A percentile compares a stretch with the other conserved stretches of the same genome.
phyloP scores from a whole-genome alignment of 768 basidiomycete species.

The Floccularia luteovirens region DNA sequence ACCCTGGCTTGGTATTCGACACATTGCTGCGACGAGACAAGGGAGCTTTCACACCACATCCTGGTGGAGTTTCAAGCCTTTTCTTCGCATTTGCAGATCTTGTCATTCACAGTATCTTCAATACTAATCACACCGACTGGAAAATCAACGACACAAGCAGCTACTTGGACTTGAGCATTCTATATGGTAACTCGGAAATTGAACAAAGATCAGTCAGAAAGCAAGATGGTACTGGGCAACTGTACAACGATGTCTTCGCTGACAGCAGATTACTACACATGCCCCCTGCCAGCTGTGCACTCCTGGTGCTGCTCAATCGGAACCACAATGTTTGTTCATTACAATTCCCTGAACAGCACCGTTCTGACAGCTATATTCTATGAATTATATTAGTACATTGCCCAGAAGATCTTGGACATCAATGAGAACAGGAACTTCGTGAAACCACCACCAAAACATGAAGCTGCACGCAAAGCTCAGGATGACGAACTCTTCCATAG shows the following conservation, averaged over 20 bases:
- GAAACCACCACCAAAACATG: conserved; percentile 14
- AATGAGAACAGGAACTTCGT: conserved; percentile 53
- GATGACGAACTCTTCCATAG: conserved; percentile 77
- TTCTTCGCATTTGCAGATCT: conserved; percentile 79
- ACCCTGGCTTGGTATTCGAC: conserved; percentile 66
- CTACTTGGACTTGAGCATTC: conserved; percentile 69
- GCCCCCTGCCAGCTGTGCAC: conserved; percentile 64
- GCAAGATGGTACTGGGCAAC: conserved; percentile 56
- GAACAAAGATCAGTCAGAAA: conserved; percentile 44
- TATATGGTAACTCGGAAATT: conserved; percentile 56
- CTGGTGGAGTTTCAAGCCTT: conserved; percentile 62
- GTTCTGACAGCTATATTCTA: background rate
- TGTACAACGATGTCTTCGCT: conserved; percentile 67
- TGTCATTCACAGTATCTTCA: conserved; percentile 68
- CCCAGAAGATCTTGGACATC: conserved; percentile 56
- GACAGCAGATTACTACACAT: conserved; percentile 59
- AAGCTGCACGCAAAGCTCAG: conserved; percentile 28
- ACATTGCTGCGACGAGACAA: conserved; percentile 46
- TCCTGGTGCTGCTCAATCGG: conserved; percentile 60
- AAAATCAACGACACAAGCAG: conserved; percentile 58
- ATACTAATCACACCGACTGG: conserved; percentile 40
- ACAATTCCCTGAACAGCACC: background rate
- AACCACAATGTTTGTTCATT: conserved; percentile 59
- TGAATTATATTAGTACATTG: conserved; percentile 46
- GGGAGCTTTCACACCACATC: conserved; percentile 37